Percentiles rank a stretch among this genome's conserved stretches.
These are phyloP conservation scores for Pisolithus microcarpus DNA, from an alignment of 768 basidiomycete species.

Conservation along the genomic window DNA sequence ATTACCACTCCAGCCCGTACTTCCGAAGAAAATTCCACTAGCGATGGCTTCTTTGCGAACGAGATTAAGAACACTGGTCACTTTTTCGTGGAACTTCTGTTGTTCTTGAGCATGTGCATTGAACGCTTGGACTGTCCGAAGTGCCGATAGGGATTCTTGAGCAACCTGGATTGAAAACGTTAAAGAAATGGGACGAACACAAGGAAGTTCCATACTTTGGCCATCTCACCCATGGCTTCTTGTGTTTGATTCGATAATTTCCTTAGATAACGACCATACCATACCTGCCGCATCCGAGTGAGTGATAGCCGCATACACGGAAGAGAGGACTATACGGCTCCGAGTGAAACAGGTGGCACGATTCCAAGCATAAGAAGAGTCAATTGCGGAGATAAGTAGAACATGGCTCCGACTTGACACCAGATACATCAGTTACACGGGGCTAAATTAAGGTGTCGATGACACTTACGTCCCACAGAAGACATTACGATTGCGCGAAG, in stretches of 20 bases:
- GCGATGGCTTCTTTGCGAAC: slow-evolving; percentile 85
- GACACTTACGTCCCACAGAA: slow-evolving; percentile 75
- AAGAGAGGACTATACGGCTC: slow-evolving; percentile 47
- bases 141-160: slow-evolving; percentile 80
- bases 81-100: slow-evolving; percentile 61
- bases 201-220: slow-evolving; percentile 39
- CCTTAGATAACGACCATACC: slow-evolving; percentile 93
- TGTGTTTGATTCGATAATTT: slow-evolving; percentile 88
- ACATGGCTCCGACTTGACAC: slow-evolving; percentile 81
- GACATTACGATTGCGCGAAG: slow-evolving; percentile 85
- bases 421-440: background rate
- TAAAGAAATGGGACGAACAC: background rate
- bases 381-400: slow-evolving; percentile 82
- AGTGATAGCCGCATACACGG: slow-evolving; percentile 6
- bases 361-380: slow-evolving; percentile 90
- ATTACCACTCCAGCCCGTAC: slow-evolving; percentile 90
- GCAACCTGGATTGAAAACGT: slow-evolving; percentile 49
- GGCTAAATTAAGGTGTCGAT: background rate
- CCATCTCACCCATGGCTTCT: slow-evolving; percentile 94
- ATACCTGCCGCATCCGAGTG: slow-evolving; percentile 49
- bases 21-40: slow-evolving; percentile 88
- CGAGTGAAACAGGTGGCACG: slow-evolving; percentile 82
- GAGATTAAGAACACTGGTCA: slow-evolving; percentile 60
- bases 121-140: slow-evolving; percentile 87
- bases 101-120: slow-evolving; percentile 79